These are phyloP conservation scores for Zygosaccharomyces pseudorouxii DNA, from an alignment of 805 yeast species.

Conservation along the genomic window DNA sequence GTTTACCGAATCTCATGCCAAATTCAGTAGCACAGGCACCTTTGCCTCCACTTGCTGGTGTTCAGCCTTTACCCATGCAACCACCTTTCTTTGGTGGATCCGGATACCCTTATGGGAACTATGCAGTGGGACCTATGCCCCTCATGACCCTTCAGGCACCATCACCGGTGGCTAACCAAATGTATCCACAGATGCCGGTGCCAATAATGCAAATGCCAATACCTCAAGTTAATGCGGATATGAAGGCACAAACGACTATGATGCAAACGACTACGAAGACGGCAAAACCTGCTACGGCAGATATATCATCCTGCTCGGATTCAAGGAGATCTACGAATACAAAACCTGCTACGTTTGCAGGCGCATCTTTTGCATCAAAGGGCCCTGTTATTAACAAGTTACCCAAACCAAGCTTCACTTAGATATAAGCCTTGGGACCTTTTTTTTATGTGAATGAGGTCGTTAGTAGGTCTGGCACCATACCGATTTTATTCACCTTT, in stretches of 20 bases:
- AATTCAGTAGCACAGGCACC: constrained; percentile 1
- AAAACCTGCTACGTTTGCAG: constrained; percentile 25
- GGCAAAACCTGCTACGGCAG: neutral
- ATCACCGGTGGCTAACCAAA: constrained; percentile 9
- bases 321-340: neutral
- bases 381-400: constrained; percentile 31
- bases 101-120: constrained; percentile 15
- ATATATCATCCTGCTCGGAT: neutral
- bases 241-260: neutral
- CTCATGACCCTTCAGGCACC: constrained; percentile 16
- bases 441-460: neutral
- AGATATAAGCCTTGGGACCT: constrained; percentile 7
- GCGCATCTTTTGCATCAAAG: constrained; percentile 35
- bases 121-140: constrained; percentile 14
- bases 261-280: neutral
- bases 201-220: constrained; percentile 10
- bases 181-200: constrained; percentile 17
- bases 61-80: constrained; percentile 4
- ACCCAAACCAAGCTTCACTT: constrained; percentile 35
- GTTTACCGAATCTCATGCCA: neutral
- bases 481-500: neutral
- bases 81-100: constrained; percentile 4
- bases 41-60: constrained; percentile 6
- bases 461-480: constrained; percentile 14
- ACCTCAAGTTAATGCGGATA: neutral